These are phyloP conservation scores for Madurella fahalii DNA, from an alignment of 2,329 filamentous ascomycete species.

Conservation along the genomic window DNA sequence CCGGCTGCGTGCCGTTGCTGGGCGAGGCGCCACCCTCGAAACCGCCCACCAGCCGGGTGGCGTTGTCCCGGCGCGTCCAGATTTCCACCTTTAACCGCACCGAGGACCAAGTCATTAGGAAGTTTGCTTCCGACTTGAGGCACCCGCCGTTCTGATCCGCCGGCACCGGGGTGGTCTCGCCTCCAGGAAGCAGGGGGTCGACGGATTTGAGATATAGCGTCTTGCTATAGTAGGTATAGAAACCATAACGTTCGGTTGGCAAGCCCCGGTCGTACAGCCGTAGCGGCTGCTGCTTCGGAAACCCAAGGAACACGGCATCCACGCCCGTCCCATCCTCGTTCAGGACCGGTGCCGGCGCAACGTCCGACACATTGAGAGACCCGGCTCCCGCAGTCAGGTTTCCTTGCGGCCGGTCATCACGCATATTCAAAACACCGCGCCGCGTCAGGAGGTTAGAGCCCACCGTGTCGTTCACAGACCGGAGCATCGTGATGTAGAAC, in stretches of 20 bases:
- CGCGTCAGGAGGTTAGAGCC: constrained; percentile 18
- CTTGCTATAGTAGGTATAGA: constrained; percentile 88
- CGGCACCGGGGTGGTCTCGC: constrained; percentile 30
- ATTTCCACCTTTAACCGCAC: constrained; percentile 62
- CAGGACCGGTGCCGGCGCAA: constrained; percentile 61
- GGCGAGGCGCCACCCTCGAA: constrained; percentile 27
- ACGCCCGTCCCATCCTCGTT: constrained; percentile 68
- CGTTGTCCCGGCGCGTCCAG: constrained; percentile 53
- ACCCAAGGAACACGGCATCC: constrained; percentile 67
- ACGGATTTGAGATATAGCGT: constrained; percentile 73
- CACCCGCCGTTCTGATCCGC: constrained; percentile 55
- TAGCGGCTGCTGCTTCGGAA: constrained; percentile 70
- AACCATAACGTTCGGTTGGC: constrained; percentile 82
- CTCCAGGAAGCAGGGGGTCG: background rate
- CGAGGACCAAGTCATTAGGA: constrained; percentile 55
- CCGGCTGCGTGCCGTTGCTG: constrained; percentile 41
- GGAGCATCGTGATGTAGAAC: constrained; percentile 76
- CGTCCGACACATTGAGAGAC: constrained; percentile 39
- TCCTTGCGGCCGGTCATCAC: constrained; percentile 5
- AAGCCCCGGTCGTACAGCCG: constrained; percentile 80
- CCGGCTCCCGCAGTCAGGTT: constrained; percentile 14
- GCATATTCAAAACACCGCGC: background rate
- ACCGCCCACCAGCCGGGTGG: constrained; percentile 38
- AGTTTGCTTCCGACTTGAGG: constrained; percentile 48
- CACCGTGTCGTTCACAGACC: constrained; percentile 35